These are phyloP conservation scores for Solanum chacoense DNA, from an alignment of 305 asterid genomes.

Conservation along the genomic window DNA sequence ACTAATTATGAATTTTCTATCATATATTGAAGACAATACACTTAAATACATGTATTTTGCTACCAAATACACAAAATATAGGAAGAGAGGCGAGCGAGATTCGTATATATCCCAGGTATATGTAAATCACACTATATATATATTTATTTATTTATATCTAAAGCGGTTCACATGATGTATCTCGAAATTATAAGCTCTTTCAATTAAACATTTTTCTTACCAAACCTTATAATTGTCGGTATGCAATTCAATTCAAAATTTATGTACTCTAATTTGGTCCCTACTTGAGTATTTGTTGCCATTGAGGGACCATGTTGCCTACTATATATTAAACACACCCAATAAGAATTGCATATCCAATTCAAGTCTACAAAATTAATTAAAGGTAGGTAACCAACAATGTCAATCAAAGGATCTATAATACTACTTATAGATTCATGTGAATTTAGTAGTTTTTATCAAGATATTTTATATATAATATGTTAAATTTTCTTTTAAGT, in stretches of 20 bases:
- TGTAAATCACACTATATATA: no score
- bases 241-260: neutral
- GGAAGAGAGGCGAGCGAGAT: neutral
- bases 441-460: neutral
- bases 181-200: neutral
- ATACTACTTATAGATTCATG: neutral
- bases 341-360: neutral
- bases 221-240: neutral
- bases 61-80: neutral
- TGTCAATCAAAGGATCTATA: neutral
- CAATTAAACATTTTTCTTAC: neutral
- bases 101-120: accelerated
- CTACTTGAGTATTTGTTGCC: neutral
- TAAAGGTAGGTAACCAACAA: neutral
- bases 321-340: neutral
- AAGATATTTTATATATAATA: neutral
- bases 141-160: no score
- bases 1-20: neutral
- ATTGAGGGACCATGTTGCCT: neutral
- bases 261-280: neutral
- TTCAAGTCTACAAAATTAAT: neutral
- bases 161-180: neutral
- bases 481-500: neutral
- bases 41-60: neutral
- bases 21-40: neutral